Base-by-base conservation (phyloP, 352 stramenopile species). In the Pythium folliculosum region DNA sequence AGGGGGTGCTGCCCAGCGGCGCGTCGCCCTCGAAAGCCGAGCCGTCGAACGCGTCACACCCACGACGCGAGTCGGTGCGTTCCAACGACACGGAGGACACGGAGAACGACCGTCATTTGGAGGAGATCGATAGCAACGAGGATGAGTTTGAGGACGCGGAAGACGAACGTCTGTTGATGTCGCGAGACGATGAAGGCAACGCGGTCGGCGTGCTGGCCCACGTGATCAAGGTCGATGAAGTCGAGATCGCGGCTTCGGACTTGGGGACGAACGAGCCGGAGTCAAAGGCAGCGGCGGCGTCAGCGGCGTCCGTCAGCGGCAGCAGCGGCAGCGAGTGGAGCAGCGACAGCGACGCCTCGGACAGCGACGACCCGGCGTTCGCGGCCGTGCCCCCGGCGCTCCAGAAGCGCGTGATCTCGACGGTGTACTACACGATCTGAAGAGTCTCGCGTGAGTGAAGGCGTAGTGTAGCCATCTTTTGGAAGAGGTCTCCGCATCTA, bases 71-170 rank as follows among this genome's bases (percentile, higher is more conserved):
- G 12, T 52, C 40, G 40, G 40, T n/a, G 40, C 40, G 27, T 8
- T 77, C 73, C 21, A 77, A 77, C 43, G 70, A 55, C 17, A 77
- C 73, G 10, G 73, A 80, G 25, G 66, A 76, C 55, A 71, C 66
- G 12, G 73, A 77, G 48, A 63, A 67, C 35, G 70, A 80, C 21
- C 72, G 69, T 9, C 48, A 52, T 12, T 44, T 66, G 47, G 60
- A 66, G n/a, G 60, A 59, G 17, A 17, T 76, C 8, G 38, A 21
- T 51, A 63, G 44, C 57, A 45, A 30, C 48, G 37, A 59, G 5
- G 60, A 66, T 5, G 48, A 52, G 1, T 21, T n/a, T 14, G 45
- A 53, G 23, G 57, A 49, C 10, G 69, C 69, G 17, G 55, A 67
- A 6, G 57, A 71, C n/a, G 30, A 73, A 9, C 35, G n/a, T 52